A percentile compares a stretch with the other conserved stretches of the same genome.
Evolutionary conservation across 2,329 filamentous ascomycete species (phyloP).

Genomic region (Neonectria neomacrospora): DNA sequence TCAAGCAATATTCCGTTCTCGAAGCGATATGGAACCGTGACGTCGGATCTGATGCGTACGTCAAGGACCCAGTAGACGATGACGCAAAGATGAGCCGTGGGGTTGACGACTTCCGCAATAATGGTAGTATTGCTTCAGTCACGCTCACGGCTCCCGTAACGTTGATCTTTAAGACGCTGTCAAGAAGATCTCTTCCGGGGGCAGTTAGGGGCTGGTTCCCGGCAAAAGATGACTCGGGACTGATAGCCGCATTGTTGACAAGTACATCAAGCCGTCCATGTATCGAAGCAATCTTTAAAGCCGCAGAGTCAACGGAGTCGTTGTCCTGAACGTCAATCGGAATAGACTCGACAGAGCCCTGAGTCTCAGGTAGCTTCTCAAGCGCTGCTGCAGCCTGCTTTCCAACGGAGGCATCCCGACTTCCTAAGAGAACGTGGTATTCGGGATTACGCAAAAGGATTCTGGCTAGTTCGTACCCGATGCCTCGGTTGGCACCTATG

Average conservation of each 20-base stretch:
- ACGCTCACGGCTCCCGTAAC: slow-evolving; percentile 13
- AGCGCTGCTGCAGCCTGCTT: slow-evolving; percentile 7
- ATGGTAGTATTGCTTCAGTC: slow-evolving; percentile 20
- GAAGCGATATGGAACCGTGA: slow-evolving; percentile 3
- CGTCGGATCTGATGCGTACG: slow-evolving; percentile 12
- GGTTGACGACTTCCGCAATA: slow-evolving; percentile 4
- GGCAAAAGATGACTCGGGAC: slow-evolving; percentile 14
- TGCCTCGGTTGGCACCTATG: slow-evolving; percentile 15
- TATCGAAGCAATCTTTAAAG: background rate
- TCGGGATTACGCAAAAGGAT: slow-evolving; percentile 7
- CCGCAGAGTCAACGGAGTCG: slow-evolving; percentile 12
- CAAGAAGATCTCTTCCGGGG: background rate
- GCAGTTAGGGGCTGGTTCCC: slow-evolving; percentile 2
- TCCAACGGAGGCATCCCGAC: slow-evolving; percentile 9
- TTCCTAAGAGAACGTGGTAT: slow-evolving; percentile 16
- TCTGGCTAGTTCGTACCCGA: slow-evolving; percentile 13
- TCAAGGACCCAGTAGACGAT: slow-evolving; percentile 16
- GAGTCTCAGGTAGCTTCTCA: slow-evolving; percentile 10
- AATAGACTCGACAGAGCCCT: slow-evolving; percentile 13
- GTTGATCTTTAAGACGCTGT: slow-evolving; percentile 9
- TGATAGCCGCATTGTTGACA: slow-evolving; percentile 21
- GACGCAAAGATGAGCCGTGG: slow-evolving; percentile 21
- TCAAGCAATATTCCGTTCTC: slow-evolving; percentile 22
- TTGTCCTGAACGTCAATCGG: slow-evolving; percentile 7
- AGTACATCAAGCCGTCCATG: slow-evolving; percentile 15